A percentile compares a stretch with the other conserved stretches of the same genome.
phyloP scores from a whole-genome alignment of 257 asterid species.

The Catharanthus roseus region DNA sequence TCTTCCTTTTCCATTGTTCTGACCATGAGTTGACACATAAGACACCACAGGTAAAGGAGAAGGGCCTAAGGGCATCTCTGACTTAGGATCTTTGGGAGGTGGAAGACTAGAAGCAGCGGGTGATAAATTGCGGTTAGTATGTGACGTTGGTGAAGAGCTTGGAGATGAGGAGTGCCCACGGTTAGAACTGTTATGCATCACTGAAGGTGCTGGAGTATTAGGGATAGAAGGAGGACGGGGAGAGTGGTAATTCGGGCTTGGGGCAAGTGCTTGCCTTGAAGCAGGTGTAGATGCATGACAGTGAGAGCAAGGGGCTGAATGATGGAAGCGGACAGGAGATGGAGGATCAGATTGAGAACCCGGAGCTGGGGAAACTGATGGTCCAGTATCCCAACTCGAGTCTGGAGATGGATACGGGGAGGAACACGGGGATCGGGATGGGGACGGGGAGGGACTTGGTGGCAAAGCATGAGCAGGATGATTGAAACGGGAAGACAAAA shows the following conservation, averaged over 20 bases:
- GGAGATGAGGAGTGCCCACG: constrained; percentile 33
- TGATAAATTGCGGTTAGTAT: constrained; percentile 21
- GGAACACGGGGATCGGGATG: constrained; percentile 39
- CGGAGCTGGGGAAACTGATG: constrained; percentile 16
- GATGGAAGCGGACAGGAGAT: constrained; percentile 26
- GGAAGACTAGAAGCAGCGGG: constrained; percentile 28
- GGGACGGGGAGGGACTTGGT: constrained; percentile 44
- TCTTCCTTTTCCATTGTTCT: constrained; percentile 18
- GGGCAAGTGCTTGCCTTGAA: constrained; percentile 24
- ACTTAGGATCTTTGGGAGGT: constrained; percentile 25
- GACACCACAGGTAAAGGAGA: constrained; percentile 36
- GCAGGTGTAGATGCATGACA: constrained; percentile 29
- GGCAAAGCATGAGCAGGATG: constrained; percentile 39
- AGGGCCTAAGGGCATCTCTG: constrained; percentile 19
- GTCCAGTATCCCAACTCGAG: background rate
- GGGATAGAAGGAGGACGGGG: constrained; percentile 18
- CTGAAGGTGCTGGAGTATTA: constrained; percentile 30
- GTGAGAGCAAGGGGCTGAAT: constrained; percentile 27
- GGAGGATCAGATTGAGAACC: constrained; percentile 27
- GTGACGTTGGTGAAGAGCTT: constrained; percentile 30
- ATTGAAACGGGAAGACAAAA: constrained; percentile 56
- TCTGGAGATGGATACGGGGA: background rate
- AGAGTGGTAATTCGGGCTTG: constrained; percentile 15
- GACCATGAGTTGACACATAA: constrained; percentile 27
- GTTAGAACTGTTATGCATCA: constrained; percentile 20